These are phyloP conservation scores for Nyctanthes arbortristis DNA, from an alignment of 257 asterid species.

Conservation along the genomic window DNA sequence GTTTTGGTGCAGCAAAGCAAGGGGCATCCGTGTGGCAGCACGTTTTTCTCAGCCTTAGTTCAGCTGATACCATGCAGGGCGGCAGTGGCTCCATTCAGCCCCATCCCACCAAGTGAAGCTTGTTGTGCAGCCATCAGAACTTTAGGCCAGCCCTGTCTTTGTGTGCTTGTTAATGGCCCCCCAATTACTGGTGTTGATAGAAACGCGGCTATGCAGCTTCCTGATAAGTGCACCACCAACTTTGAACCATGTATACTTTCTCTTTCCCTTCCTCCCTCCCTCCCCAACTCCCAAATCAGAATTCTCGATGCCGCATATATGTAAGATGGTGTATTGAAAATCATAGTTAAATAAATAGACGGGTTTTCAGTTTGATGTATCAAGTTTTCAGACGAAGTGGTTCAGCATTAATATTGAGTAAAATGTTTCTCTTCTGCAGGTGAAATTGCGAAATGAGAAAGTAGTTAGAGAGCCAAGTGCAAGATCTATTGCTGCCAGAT, in stretches of 20 bases:
- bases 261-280: too few relatives aligned
- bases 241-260: conserved; percentile 68
- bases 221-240: conserved; percentile 77
- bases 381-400: neutral
- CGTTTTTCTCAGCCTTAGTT: conserved; percentile 74
- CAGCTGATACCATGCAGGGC: conserved; percentile 90
- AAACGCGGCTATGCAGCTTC: conserved; percentile 76
- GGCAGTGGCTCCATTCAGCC: conserved; percentile 76
- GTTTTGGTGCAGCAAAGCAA: conserved; percentile 34
- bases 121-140: conserved; percentile 85
- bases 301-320: neutral
- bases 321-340: neutral
- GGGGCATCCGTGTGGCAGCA: conserved; percentile 60
- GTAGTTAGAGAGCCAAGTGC: neutral
- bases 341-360: too few relatives aligned
- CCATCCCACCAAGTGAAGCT: conserved; percentile 67
- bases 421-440: conserved; percentile 38
- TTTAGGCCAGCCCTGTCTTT: conserved; percentile 92
- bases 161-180: conserved; percentile 89
- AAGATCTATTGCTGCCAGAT: too few relatives aligned
- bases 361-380: neutral
- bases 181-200: conserved; percentile 91
- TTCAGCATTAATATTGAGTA: neutral
- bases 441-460: conserved; percentile 38
- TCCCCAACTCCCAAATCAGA: neutral